phyloP scores from a whole-genome alignment of 108 stramenopile genomes.

The Cyclostephanos invisitatus region DNA sequence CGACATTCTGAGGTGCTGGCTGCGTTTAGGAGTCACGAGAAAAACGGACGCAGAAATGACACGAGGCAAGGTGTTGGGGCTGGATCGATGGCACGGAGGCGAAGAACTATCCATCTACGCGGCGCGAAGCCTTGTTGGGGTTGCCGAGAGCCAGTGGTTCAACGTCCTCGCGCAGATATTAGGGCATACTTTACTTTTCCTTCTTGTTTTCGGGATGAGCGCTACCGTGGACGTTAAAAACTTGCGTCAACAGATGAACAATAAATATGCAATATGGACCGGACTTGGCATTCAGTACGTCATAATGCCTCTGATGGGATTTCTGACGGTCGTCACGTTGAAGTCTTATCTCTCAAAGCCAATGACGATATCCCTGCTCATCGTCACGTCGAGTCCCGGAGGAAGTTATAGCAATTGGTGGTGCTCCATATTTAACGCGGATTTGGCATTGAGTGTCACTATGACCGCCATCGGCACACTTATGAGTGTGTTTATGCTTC shows the following conservation, averaged over 20 bases:
- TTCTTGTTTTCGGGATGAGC: conserved; percentile 76
- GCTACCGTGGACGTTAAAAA: conserved; percentile 68
- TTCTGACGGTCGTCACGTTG: conserved; percentile 58
- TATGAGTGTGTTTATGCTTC: conserved; percentile 66
- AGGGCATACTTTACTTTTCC: conserved; percentile 58
- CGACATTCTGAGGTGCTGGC: no score
- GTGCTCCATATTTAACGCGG: conserved; percentile 89
- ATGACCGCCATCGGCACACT: conserved; percentile 90
- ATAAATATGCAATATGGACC: conserved; percentile 54
- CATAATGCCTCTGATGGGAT: conserved; percentile 84
- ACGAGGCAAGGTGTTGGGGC: background rate
- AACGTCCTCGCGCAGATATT: conserved; percentile 44
- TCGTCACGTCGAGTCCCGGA: conserved; percentile 85
- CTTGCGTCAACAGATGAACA: conserved; percentile 55
- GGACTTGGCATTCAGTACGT: conserved; percentile 67
- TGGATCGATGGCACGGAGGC: background rate
- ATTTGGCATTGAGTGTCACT: conserved; percentile 83
- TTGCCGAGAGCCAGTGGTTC: conserved; percentile 22
- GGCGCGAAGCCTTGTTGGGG: background rate
- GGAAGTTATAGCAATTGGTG: conserved; percentile 91
- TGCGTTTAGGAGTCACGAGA: background rate
- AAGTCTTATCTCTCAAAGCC: conserved; percentile 41
- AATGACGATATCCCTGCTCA: conserved; percentile 74
- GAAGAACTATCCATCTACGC: background rate
- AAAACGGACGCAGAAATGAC: background rate